phyloP scores from a whole-genome alignment of 139 green algal genomes.

The Chlamydomonas sp. region DNA sequence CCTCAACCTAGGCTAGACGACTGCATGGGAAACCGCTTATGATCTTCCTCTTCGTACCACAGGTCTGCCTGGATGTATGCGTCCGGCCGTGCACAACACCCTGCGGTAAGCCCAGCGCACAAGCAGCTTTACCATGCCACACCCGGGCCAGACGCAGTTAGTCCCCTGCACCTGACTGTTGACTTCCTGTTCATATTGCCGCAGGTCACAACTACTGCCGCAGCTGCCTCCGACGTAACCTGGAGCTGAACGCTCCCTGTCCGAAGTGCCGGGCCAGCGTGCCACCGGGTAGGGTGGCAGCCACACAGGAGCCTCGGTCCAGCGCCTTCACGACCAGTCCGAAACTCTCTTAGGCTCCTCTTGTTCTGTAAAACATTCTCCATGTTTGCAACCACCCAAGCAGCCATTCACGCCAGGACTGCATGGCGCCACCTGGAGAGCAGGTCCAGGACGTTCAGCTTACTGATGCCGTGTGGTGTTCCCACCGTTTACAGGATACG shows the following conservation, averaged over 20 bases:
- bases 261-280: conserved; percentile 52
- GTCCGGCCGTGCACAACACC: conserved; percentile 59
- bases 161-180: background rate
- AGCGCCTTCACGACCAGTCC: too few relatives aligned
- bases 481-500: conserved; percentile 15
- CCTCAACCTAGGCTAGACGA: background rate
- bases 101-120: conserved; percentile 49
- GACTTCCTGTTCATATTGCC: background rate
- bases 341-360: background rate
- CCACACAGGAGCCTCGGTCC: too few relatives aligned
- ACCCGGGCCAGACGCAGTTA: too few relatives aligned
- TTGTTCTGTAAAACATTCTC: background rate
- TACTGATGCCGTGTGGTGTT: too few relatives aligned
- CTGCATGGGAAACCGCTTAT: background rate
- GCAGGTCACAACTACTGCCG: conserved; percentile 67
- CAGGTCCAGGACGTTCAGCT: too few relatives aligned
- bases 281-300: conserved; percentile 8
- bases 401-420: too few relatives aligned
- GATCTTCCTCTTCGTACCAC: background rate
- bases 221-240: conserved; percentile 46
- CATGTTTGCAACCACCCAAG: too few relatives aligned
- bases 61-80: conserved; percentile 66
- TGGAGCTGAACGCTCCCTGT: conserved; percentile 52
- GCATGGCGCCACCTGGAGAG: too few relatives aligned
- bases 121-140: background rate